Evolutionary conservation across 345 rosid genomes (phyloP).

Genomic region (Raphanus raphanistrum): DNA sequence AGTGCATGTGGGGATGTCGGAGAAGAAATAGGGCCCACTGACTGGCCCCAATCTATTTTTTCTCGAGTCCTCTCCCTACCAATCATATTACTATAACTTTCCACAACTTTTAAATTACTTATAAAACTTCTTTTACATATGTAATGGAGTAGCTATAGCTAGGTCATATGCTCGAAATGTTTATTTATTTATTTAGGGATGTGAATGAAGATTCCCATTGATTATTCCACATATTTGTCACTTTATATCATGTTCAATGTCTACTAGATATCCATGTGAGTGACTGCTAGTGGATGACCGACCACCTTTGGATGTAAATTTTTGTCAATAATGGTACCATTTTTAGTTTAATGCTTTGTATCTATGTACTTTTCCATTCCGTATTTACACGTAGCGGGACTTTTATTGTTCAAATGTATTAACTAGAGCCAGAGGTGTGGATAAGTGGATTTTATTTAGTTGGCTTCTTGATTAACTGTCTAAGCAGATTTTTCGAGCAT

Average conservation of each 20-base stretch:
- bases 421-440: not conserved
- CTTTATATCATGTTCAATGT: constrained; percentile 37
- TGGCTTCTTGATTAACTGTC: not conserved
- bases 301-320: constrained; percentile 2
- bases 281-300: constrained; percentile 26
- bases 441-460: constrained; percentile 7
- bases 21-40: constrained; percentile 4
- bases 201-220: constrained; percentile 30
- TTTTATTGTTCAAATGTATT: not conserved
- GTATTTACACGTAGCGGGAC: not conserved
- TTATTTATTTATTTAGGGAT: not conserved
- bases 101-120: not conserved
- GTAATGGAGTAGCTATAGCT: not conserved
- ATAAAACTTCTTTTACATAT: not conserved
- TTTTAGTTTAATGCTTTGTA: not conserved
- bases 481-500: not conserved
- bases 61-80: constrained; percentile 33
- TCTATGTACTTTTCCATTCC: not conserved
- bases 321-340: constrained; percentile 11
- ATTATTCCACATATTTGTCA: constrained; percentile 24
- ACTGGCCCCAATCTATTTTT: not conserved
- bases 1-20: constrained; percentile 39
- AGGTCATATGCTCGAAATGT: constrained; percentile 24
- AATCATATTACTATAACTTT: constrained; percentile 32
- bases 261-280: constrained; percentile 33